phyloP scores from a whole-genome alignment of 306 rosid species.

The Vigna angularis region DNA sequence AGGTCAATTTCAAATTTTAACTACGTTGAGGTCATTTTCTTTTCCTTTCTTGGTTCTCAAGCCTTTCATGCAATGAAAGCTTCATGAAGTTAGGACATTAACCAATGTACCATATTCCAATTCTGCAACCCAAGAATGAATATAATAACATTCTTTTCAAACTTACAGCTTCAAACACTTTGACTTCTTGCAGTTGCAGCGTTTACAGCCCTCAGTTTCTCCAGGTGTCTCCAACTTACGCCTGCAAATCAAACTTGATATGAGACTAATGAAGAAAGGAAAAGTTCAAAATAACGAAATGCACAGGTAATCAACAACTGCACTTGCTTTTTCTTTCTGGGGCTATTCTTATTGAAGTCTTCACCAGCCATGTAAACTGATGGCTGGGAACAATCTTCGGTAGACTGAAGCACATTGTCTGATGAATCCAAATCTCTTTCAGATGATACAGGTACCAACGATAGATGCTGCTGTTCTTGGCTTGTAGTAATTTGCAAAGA shows the following conservation, averaged over 20 bases:
- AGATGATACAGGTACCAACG: slow-evolving; percentile 49
- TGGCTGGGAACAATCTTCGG: slow-evolving; percentile 67
- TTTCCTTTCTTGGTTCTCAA: not conserved
- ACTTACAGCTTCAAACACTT: slow-evolving; percentile 98
- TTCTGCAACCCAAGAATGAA: not conserved
- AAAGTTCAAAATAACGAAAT: not conserved
- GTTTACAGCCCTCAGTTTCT: slow-evolving; percentile 84
- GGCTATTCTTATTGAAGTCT: slow-evolving; percentile 73
- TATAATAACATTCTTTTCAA: not conserved
- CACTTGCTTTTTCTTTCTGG: slow-evolving; percentile 79
- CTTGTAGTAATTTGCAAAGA: slow-evolving; percentile 52
- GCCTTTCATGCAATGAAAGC: slow-evolving; percentile 12
- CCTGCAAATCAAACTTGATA: slow-evolving; percentile 62
- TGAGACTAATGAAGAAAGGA: slow-evolving; percentile 45
- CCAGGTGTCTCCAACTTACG: slow-evolving; percentile 66
- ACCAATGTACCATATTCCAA: not conserved
- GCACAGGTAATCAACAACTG: slow-evolving; percentile 8
- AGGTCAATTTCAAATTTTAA: slow-evolving; percentile 31
- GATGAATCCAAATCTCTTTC: slow-evolving; percentile 58
- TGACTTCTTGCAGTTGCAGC: slow-evolving; percentile 91
- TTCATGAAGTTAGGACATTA: not conserved
- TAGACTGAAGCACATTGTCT: slow-evolving; percentile 56
- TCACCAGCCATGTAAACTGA: slow-evolving; percentile 57
- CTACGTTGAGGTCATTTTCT: not conserved
- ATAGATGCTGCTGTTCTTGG: slow-evolving; percentile 55